Base-by-base conservation (phyloP, 768 basidiomycete species). In the Naganishia antarctica region DNA sequence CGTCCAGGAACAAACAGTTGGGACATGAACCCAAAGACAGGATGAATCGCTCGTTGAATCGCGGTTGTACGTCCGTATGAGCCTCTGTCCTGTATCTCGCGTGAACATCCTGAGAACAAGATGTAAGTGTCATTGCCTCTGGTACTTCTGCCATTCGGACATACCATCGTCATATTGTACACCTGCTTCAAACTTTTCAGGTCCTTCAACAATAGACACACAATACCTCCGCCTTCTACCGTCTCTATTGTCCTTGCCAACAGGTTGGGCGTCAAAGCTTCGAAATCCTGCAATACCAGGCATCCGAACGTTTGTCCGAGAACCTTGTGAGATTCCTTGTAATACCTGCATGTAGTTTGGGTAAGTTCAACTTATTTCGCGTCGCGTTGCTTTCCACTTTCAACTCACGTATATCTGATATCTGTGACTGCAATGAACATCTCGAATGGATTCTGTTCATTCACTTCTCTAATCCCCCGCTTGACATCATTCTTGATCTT, bases 11-110 rank as follows among this genome's bases (percentile, higher is more conserved):
- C 1, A 99, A 82, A 71, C 94, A 97, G 73, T 94, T 90, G 8
- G 86, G 82, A 73, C 91, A 97, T 18, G 90, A 88, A 25, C 91
- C 91, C 21, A 99, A 85, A 21, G 96, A 99, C 18, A 99, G 84
- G 71, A 99, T 97, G 79, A 99, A 99, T 12, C 96, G 88, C 76
- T 99, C 96, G 78, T 99, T 99, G 81, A 99, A 99, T 28, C 96
- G 85, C 0, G 96, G 90, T 53, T 78, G 74, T 13, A 79, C 76
- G 47, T 72, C 74, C 72, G 90, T 89, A 71, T 93, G 90, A 1
- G 90, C 86, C 13, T 90, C 87, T 0, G 96, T 97, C 28, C 94
- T 83, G 75, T 98, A 99, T 34, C 96, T 85, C 0, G 89, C 81
- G 77, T 99, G 96, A 5, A 98, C 93, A 73, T 99, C 96, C 92